Base-by-base conservation (phyloP, 1,284 basidiomycete genomes). In the Rhodofomes roseus region DNA sequence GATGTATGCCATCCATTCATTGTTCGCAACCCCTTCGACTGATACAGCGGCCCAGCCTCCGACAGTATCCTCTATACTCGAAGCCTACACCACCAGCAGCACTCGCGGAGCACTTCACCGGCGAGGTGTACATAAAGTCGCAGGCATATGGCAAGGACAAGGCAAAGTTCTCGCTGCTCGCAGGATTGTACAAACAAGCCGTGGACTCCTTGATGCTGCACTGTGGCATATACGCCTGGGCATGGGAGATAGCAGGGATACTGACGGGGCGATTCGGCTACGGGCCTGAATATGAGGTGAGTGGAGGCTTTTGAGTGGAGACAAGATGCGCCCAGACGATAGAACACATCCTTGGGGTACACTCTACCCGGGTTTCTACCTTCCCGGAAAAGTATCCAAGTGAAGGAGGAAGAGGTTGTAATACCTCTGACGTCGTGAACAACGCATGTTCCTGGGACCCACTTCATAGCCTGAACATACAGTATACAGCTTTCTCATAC, bases 141-240 rank as follows among this genome's bases (percentile, higher is more conserved):
- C 96, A 98, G 73, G 76, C 79, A 27, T 99, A 99, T 76, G 93
- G 95, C 20, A 84, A 83, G 54, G 93, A 96, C 81, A 98, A 98
- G 76, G 90, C 95, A n/a, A 83, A 84, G 67, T 96, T 92, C 74
- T 83, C 85, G 1, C 76, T 97, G 51, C 72, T 94, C 63, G 85
- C 89, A 0, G 86, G 87, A 1, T 64, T 95, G 58, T 86, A 89
- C 72, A 87, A 87, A 69, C 91, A 94, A 70, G 66, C 81, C 43
- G 69, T 93, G 29, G 90, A 92, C 63, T 90, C 89, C 16, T 70
- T 76, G 7, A 75, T 96, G 74, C 79, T 98, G 25, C 84, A 90
- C 37, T 85, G 79, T 65, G 91, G 90, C 2, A 81, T 90, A 54
- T 95, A 93, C 70, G 85, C 93, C 1, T 90, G 85, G 83, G 82